Evolutionary conservation across 768 basidiomycete genomes (phyloP), one percentile per base, ranked within the genome.

Genomic region (Dacryopinax primogenitus): DNA sequence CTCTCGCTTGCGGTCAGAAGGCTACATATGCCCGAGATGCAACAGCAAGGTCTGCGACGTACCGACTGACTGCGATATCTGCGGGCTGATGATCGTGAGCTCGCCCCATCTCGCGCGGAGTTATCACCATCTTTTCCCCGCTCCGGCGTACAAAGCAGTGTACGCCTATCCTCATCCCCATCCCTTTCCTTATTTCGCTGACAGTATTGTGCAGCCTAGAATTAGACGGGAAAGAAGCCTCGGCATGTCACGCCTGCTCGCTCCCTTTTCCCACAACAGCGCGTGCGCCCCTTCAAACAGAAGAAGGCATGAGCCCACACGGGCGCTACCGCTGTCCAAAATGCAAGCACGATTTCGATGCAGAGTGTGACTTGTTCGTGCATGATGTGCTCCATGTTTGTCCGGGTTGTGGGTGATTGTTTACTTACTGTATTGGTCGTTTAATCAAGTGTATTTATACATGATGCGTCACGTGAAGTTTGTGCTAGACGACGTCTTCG

Each of bases 1-100:
- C 74, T 90, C 90, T 15, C 84, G 91, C 69, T 79, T 99, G 75
- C 92, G 90, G 75, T 87, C 86, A 73, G 88, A 90, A 67, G 96
- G 95, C 2, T 99, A 94, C 76, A 80, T 95, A 18, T 99, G 96
- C 74, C 96, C 96, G 2, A 82, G 96, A 35, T 99, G 96, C 72
- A 81, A 86, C 65, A 85, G 90, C 37, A 91, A 94, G 80, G 82
- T 97, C 34, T 99, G 96, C 80, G 95, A 98, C 71, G 92, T 97
- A 3, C 96, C 96, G 36, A 98, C 95, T 9, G 96, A 98, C 73
- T 99, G 96, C 73, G 88, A 94, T 74, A 87, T 98, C 33, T 99
- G 96, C 70, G 91, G 92, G 7, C 78, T 99, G 69, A 96, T 97
- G 89, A 92, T 99, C 69, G 96, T 99, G 67, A 93, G 90, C 75